A percentile compares a stretch with the other conserved stretches of the same genome.
phyloP scores from a whole-genome alignment of 2,329 filamentous ascomycete genomes.

The Penicillium sp. region DNA sequence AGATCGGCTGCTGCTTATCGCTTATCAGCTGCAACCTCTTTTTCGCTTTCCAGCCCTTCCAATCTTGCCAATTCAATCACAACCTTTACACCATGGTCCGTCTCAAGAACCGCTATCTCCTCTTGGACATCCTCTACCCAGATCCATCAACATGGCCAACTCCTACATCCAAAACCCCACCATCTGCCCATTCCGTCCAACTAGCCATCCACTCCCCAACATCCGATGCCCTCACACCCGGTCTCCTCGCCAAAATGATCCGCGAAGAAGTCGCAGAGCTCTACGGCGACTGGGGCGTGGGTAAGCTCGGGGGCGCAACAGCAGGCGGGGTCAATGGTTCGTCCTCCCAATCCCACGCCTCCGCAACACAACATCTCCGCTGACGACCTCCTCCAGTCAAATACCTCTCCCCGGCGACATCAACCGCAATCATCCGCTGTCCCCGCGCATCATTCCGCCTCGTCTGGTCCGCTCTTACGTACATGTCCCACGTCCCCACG shows the following conservation, averaged over 20 bases:
- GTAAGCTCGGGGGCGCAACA: slow-evolving; percentile 58
- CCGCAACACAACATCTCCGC: neutral
- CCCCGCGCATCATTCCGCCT: slow-evolving; percentile 78
- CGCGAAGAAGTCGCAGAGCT: slow-evolving; percentile 66
- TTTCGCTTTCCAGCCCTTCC: neutral
- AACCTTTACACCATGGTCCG: slow-evolving; percentile 70
- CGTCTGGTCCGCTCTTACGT: slow-evolving; percentile 84
- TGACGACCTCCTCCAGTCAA: slow-evolving; percentile 61
- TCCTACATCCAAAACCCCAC: slow-evolving; percentile 14
- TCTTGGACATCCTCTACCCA: slow-evolving; percentile 91
- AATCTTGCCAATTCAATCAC: neutral
- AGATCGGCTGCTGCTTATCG: slow-evolving; percentile 3
- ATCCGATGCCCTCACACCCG: slow-evolving; percentile 65
- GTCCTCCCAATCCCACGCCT: slow-evolving; percentile 12
- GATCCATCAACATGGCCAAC: slow-evolving; percentile 46
- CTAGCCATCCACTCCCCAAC: slow-evolving; percentile 78
- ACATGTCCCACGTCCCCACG: slow-evolving; percentile 67
- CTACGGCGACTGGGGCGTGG: slow-evolving; percentile 83
- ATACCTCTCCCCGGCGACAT: slow-evolving; percentile 88
- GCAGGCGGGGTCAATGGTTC: slow-evolving; percentile 67
- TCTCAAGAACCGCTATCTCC: slow-evolving; percentile 90
- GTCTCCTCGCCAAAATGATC: slow-evolving; percentile 65
- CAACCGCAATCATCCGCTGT: slow-evolving; percentile 85
- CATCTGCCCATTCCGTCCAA: slow-evolving; percentile 51
- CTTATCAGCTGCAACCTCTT: slow-evolving; percentile 1